phyloP scores from a whole-genome alignment of 768 basidiomycete genomes.

The Leccinum imitatum region DNA sequence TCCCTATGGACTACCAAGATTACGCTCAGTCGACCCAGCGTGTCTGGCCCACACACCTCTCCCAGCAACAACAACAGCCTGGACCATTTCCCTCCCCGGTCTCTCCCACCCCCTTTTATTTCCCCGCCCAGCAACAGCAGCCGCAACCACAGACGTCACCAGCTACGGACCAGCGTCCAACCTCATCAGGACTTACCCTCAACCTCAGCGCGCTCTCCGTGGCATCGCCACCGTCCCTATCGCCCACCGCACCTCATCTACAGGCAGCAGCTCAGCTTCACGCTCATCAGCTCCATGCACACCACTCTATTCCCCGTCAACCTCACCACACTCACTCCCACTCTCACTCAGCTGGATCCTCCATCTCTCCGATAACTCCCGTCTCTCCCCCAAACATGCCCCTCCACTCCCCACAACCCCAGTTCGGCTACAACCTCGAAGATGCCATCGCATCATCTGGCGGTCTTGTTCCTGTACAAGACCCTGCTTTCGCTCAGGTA shows the following conservation, averaged over 20 bases:
- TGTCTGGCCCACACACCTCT: conserved; percentile 23
- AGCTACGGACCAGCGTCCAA: conserved; percentile 18
- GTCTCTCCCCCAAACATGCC: conserved; percentile 49
- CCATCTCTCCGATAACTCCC: conserved; percentile 56
- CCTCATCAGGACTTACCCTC: conserved; percentile 52
- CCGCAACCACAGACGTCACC: conserved; percentile 18
- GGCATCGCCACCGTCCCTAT: conserved; percentile 62
- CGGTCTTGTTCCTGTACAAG: conserved; percentile 30
- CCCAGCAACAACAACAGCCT: conserved; percentile 8
- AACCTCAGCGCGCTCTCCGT: conserved; percentile 69
- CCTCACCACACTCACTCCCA: conserved; percentile 22
- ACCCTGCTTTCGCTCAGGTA: conserved; percentile 29
- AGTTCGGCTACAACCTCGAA: conserved; percentile 54
- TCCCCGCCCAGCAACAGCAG: conserved; percentile 20
- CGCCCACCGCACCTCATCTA: conserved; percentile 55
- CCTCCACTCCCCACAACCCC: conserved; percentile 43
- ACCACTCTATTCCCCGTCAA: conserved; percentile 39
- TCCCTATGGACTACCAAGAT: conserved; percentile 24
- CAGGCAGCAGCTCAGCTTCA: conserved; percentile 49
- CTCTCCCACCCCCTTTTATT: conserved; percentile 26
- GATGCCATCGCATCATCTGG: conserved; percentile 29
- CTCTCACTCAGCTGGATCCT: conserved; percentile 25
- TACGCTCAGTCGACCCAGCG: conserved; percentile 33
- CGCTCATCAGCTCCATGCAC: conserved; percentile 55
- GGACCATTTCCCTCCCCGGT: conserved; percentile 26